Conservation (phyloP, 805 yeast genomes). For the Kazachstania viticola region DNA sequence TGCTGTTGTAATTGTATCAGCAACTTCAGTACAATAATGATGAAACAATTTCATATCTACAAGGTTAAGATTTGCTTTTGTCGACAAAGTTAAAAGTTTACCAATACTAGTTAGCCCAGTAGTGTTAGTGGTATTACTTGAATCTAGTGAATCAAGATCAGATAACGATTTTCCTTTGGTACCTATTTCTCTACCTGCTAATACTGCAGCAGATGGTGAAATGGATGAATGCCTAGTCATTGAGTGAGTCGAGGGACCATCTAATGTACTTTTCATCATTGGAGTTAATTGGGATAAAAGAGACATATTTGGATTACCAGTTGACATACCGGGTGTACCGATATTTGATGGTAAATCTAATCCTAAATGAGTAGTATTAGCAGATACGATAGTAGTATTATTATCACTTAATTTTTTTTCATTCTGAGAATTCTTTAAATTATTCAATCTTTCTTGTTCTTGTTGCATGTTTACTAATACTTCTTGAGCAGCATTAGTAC, state of each 20-base stretch:
- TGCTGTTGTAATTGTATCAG: conserved; percentile 80
- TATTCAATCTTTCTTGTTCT: conserved; percentile 10
- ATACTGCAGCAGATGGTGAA: background rate
- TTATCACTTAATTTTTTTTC: background rate
- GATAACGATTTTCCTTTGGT: background rate
- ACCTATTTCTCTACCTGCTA: background rate
- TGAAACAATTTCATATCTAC: conserved; percentile 74
- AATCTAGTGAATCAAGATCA: background rate
- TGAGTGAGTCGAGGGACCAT: background rate
- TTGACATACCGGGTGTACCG: background rate
- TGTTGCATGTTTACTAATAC: conserved; percentile 24
- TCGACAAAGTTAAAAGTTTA: conserved; percentile 15
- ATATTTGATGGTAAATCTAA: background rate
- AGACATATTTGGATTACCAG: conserved; percentile 3
- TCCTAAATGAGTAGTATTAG: background rate
- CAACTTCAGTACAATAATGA: conserved; percentile 76
- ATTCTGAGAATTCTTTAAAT: background rate
- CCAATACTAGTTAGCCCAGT: conserved; percentile 6
- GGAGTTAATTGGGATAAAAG: conserved; percentile 5
- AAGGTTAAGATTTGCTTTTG: conserved; percentile 41
- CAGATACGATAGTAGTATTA: background rate
- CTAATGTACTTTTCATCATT: background rate
- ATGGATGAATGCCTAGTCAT: too few species aligned
- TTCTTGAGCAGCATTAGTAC: conserved; percentile 20
- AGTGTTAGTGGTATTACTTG: background rate